Base-by-base conservation (phyloP, 2,329 filamentous ascomycete species). In the Pestalotiopsis sp. region DNA sequence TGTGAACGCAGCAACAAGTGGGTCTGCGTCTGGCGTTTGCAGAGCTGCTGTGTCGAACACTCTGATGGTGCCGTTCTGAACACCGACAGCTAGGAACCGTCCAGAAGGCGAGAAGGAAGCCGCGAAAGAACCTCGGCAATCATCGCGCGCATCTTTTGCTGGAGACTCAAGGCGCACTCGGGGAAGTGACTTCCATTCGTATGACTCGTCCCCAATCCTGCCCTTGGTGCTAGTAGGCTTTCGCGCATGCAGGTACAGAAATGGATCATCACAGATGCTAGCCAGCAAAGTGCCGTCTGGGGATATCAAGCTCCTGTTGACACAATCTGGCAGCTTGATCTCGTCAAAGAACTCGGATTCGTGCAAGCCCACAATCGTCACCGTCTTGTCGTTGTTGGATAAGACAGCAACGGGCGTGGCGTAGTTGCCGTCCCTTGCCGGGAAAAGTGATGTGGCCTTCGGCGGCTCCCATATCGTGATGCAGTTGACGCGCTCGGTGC, bases 281-380 rank as follows among this genome's bases (percentile, higher is more conserved):
- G 95, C 87, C 23, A 98, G 85, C 12, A 95, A 82, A 23, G 86
- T 88, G 1, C 95, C 95, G 77, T 98, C 92, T 0, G 95, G 96
- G 6, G 95, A 98, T 66, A 99, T 91, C n/a, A 95, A 89, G 41
- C 95, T 93, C 76, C 97, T 94, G 75, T 99, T 99, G 83, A 98
- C 95, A 72, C 91, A 92, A 77, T 95, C 92, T 4, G 93, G 91
- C 72, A 97, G 91, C 3, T 88, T 86, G 66, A 98, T 83, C 58
- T 90, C 86, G 67, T 93, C 90, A 25, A 97, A 81, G 45, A 92
- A 85, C 69, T 92, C 85, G 14, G 80, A 79, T 66, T 91, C 88
- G 36, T 88, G 84, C 23, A 98, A 83, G 63, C 91, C 92, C 77
- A 97, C 93, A n/a, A 98, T 82, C 36, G 92, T 91, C 68, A 98